Evolutionary conservation across 805 yeast species (phyloP).

Genomic region (Cyberlindnera samutprakarnensis): DNA sequence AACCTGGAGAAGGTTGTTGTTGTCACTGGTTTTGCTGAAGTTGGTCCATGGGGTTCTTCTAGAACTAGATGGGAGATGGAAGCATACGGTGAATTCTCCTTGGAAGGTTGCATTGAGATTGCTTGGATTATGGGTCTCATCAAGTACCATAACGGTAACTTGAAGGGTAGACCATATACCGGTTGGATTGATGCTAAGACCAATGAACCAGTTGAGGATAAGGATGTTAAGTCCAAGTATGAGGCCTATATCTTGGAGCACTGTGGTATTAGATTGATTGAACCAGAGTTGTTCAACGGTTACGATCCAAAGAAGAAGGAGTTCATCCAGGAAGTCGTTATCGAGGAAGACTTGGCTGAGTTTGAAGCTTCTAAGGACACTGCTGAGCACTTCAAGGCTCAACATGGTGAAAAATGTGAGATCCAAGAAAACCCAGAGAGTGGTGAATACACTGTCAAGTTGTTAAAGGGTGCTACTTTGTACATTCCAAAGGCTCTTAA

Average conservation of each 20-base stretch:
- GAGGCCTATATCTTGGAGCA: conserved; percentile 86
- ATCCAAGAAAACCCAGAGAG: conserved; percentile 80
- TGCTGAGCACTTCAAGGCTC: conserved; percentile 88
- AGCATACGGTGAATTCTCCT: conserved; percentile 85
- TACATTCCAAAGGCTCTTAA: conserved; percentile 74
- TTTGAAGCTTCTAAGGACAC: conserved; percentile 93
- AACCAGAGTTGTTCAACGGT: conserved; percentile 90
- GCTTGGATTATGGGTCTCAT: conserved; percentile 99
- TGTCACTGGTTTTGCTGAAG: conserved; percentile 97
- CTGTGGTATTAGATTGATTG: conserved; percentile 94
- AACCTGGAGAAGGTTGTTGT: conserved; percentile 90
- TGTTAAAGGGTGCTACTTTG: conserved; percentile 89
- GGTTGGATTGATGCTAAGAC: conserved; percentile 99
- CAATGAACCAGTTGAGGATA: conserved; percentile 87
- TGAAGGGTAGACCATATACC: conserved; percentile 84
- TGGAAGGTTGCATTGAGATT: conserved; percentile 98
- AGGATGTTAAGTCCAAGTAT: conserved; percentile 85
- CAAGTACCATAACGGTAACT: conserved; percentile 86
- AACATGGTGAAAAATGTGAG: conserved; percentile 93
- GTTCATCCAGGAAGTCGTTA: conserved; percentile 89
- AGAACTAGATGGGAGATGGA: conserved; percentile 99
- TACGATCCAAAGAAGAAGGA: conserved; percentile 93
- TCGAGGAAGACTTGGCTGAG: conserved; percentile 94
- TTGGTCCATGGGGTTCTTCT: conserved; percentile 99
- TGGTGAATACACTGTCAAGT: conserved; percentile 86